Evolutionary conservation across 768 basidiomycete genomes (phyloP), one percentile per base, ranked within the genome.

Genomic region (Lactarius hengduanensis): DNA sequence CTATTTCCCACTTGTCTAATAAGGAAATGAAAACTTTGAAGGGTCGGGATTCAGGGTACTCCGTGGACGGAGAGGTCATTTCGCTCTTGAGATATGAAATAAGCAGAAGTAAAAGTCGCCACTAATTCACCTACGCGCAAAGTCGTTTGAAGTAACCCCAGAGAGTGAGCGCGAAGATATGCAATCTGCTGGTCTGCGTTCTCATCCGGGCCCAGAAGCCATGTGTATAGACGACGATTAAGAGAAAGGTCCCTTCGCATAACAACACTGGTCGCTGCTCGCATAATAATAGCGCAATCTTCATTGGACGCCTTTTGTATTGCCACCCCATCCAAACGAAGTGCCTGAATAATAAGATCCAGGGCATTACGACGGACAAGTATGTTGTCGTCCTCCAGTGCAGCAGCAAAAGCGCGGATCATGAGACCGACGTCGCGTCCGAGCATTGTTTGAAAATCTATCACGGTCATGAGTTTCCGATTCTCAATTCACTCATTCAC

Each of bases 1-100:
- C 96, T 55, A 98, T 89, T 75, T 98, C 97, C 92, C 94, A 98
- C 76, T 97, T 97, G 76, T 99, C 97, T 70, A 98, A 79, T 20
- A 98, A 76, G 1, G 94, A 96, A 28, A 98, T 89, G 75, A 97
- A 96, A 40, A 98, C 91, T 77, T 96, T 96, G 84, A 95, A 98
- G 0, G 97, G 94, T 30, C 92, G 80, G 4, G 91, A 90, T 67
- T 89, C 87, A 0, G 89, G 80, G 70, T 93, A 94, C 64, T 88
- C 86, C 59, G 83, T 82, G 2, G 86, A 87, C 2, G 88, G 88
- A 13, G 81, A 77, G 66, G 84, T 80, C 91, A 95, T 94, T 69
- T 95, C 92, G 55, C 82, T 80, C 89, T 94, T 71, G 28, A 55
- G 57, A 58, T 61, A 54, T 43, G 11, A 62, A 54, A n/a, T 50